A percentile compares a stretch with the other conserved stretches of the same genome.
Conservation (phyloP, 805 yeast species). For the Candida sanyiensis region DNA sequence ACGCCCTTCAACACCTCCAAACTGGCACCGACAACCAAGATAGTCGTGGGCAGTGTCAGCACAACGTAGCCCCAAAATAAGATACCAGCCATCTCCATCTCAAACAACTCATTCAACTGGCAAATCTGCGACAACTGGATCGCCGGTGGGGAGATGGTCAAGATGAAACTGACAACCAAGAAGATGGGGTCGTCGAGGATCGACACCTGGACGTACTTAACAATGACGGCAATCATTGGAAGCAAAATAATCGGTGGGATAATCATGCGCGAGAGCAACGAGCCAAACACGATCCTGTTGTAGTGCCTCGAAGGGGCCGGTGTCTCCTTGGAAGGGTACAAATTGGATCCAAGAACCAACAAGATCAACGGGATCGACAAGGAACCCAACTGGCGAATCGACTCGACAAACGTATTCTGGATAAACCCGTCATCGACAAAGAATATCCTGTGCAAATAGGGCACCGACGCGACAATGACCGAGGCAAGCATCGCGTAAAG, state of each 20-base stretch:
- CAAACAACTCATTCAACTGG: slow-evolving; percentile 68
- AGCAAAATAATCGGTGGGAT: slow-evolving; percentile 62
- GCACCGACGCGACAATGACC: slow-evolving; percentile 62
- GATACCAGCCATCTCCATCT: slow-evolving; percentile 78
- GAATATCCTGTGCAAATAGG: slow-evolving; percentile 49
- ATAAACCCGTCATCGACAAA: slow-evolving; percentile 56
- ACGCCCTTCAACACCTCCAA: slow-evolving; percentile 40
- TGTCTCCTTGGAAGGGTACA: slow-evolving; percentile 61
- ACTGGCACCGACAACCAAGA: slow-evolving; percentile 62
- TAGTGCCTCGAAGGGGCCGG: slow-evolving; percentile 63
- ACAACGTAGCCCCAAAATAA: slow-evolving; percentile 79
- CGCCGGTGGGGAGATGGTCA: slow-evolving; percentile 79
- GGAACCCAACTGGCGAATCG: slow-evolving; percentile 61
- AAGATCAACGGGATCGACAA: slow-evolving; percentile 75
- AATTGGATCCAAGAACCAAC: slow-evolving; percentile 73
- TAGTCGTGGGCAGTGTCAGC: slow-evolving; percentile 70
- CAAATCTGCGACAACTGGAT: slow-evolving; percentile 79
- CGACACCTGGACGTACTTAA: slow-evolving; percentile 57
- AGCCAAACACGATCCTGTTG: slow-evolving; percentile 57
- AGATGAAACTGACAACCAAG: slow-evolving; percentile 65
- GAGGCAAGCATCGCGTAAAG: slow-evolving; percentile 69
- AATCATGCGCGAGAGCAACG: slow-evolving; percentile 72
- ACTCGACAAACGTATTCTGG: slow-evolving; percentile 57
- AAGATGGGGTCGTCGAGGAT: slow-evolving; percentile 79
- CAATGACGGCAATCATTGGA: slow-evolving; percentile 60